These are phyloP conservation scores for Westerdykella ornata DNA, from an alignment of 2,329 filamentous ascomycete genomes.

Conservation along the genomic window DNA sequence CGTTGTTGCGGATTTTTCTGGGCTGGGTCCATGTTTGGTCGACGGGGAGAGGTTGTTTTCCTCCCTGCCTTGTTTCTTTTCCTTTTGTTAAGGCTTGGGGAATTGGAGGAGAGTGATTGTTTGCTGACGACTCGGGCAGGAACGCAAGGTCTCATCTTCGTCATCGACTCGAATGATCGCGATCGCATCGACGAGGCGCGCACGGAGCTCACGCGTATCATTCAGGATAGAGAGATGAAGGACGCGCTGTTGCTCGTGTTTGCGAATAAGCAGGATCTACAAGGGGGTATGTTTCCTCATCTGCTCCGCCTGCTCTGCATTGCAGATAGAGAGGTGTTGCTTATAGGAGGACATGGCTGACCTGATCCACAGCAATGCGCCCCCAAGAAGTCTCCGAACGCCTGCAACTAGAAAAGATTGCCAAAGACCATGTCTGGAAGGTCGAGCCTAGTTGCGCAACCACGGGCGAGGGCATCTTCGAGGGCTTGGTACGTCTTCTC, in stretches of 20 bases:
- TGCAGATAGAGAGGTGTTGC: no score
- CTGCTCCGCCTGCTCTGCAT: no score
- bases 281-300: constrained; percentile 56
- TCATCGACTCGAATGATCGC: constrained; percentile 97
- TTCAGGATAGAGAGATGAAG: constrained; percentile 97
- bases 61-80: no score
- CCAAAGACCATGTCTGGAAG: constrained; percentile 50
- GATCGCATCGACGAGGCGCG: constrained; percentile 96
- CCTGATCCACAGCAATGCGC: constrained; percentile 38
- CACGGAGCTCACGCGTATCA: constrained; percentile 94
- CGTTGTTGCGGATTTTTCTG: constrained; percentile 12
- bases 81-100: background rate
- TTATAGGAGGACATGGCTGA: no score
- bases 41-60: no score
- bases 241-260: constrained; percentile 96
- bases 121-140: constrained; percentile 36
- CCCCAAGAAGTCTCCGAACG: constrained; percentile 46
- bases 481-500: constrained; percentile 39
- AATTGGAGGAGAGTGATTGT: background rate
- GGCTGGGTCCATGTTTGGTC: background rate
- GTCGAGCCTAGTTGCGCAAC: constrained; percentile 50
- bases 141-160: constrained; percentile 99
- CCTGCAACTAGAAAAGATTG: constrained; percentile 45
- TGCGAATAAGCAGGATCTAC: constrained; percentile 99
- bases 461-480: constrained; percentile 49